phyloP scores from a whole-genome alignment of 1,284 basidiomycete species.

The Laetiporus sulphureus region DNA sequence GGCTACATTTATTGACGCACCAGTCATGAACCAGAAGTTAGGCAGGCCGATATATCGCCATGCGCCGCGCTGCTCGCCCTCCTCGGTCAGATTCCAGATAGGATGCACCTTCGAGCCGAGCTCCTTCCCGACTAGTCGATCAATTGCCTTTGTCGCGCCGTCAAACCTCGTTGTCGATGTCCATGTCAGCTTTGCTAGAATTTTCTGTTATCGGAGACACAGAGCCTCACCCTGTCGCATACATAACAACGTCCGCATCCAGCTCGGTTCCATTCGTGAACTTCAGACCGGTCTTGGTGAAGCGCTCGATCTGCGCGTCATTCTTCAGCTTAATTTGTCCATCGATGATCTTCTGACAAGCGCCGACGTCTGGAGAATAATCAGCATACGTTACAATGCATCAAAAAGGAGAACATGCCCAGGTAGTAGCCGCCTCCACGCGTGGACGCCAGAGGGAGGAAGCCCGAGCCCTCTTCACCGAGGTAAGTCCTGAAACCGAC shows the following conservation, averaged over 20 bases:
- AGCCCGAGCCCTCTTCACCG: conserved; percentile 50
- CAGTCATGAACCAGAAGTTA: conserved; percentile 53
- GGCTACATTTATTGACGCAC: conserved; percentile 24
- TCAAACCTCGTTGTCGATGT: conserved; percentile 38
- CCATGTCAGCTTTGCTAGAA: too few species aligned
- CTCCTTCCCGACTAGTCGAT: conserved; percentile 41
- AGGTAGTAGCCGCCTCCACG: conserved; percentile 37
- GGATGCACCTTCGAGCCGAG: conserved; percentile 38
- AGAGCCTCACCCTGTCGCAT: conserved; percentile 58
- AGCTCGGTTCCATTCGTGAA: conserved; percentile 63
- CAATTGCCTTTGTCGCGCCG: conserved; percentile 32
- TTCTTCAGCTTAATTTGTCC: conserved; percentile 72
- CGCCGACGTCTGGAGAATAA: conserved; percentile 44
- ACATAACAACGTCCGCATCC: conserved; percentile 61
- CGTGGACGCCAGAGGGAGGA: conserved; percentile 33
- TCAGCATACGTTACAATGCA: neutral
- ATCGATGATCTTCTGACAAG: conserved; percentile 56
- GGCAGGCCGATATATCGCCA: conserved; percentile 45
- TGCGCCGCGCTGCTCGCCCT: conserved; percentile 49
- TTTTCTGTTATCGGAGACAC: too few species aligned
- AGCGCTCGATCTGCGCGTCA: conserved; percentile 46
- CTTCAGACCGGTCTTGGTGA: conserved; percentile 47
- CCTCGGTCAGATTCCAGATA: conserved; percentile 52
- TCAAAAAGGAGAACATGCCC: conserved; percentile 23
- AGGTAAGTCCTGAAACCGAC: conserved; percentile 53